These are phyloP conservation scores for Staphylotrichum longicolle DNA, from an alignment of 495 filamentous ascomycete species.

Conservation along the genomic window DNA sequence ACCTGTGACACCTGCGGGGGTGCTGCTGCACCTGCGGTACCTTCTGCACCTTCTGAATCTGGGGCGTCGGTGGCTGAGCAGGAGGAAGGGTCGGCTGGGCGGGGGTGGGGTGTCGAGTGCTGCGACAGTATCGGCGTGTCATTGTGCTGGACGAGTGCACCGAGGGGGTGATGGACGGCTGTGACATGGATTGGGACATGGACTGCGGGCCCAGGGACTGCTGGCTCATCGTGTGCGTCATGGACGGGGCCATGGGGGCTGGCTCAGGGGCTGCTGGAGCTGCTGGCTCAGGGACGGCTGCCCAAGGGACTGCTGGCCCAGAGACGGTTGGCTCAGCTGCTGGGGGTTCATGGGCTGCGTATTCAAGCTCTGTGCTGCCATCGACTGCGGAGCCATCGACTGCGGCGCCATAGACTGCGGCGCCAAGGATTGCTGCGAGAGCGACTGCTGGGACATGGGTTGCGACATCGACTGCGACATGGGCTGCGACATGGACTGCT, in stretches of 20 bases:
- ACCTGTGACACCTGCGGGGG: slow-evolving; percentile 37
- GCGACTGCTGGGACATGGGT: slow-evolving; percentile 12
- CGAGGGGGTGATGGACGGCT: slow-evolving; percentile 24
- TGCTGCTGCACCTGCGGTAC: slow-evolving; percentile 37
- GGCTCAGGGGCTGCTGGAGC: slow-evolving; percentile 28
- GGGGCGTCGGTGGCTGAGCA: slow-evolving; percentile 28
- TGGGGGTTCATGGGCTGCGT: slow-evolving; percentile 20
- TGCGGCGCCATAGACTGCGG: slow-evolving; percentile 28
- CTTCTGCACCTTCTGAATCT: slow-evolving; percentile 37
- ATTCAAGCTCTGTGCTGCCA: slow-evolving; percentile 24
- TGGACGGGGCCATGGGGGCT: slow-evolving; percentile 16
- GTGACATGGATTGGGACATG: slow-evolving; percentile 20
- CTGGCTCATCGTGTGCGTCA: slow-evolving; percentile 24
- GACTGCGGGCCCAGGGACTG: slow-evolving; percentile 15
- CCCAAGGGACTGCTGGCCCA: slow-evolving; percentile 22
- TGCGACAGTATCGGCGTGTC: slow-evolving; percentile 34
- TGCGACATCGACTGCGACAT: too few relatives aligned
- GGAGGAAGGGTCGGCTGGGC: slow-evolving; percentile 31
- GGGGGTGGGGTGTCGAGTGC: slow-evolving; percentile 29
- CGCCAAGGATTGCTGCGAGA: slow-evolving; percentile 22
- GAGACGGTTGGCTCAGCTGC: slow-evolving; percentile 26
- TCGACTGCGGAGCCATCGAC: slow-evolving; percentile 24
- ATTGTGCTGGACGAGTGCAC: slow-evolving; percentile 34
- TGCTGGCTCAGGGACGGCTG: slow-evolving; percentile 26
- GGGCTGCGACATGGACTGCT: slow-evolving; percentile 20